These are phyloP conservation scores for Scleromitrula shiraiana DNA, from an alignment of 2,329 filamentous ascomycete genomes.

Conservation along the genomic window DNA sequence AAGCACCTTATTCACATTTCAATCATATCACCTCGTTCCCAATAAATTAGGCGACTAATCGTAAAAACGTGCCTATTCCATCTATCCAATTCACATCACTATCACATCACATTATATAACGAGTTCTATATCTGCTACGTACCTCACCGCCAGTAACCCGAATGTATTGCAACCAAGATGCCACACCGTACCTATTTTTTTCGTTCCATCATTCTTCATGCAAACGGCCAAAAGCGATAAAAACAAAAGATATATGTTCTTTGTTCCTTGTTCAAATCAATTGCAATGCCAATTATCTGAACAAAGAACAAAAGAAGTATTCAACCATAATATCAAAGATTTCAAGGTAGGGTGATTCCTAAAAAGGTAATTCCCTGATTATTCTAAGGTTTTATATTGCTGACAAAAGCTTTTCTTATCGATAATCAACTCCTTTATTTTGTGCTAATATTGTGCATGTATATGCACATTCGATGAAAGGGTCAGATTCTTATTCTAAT, in stretches of 20 bases:
- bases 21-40: conserved; percentile 3
- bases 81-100: too few species aligned
- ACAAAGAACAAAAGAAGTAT: neutral
- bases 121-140: neutral
- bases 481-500: too few species aligned
- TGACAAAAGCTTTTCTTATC: too few species aligned
- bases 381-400: too few species aligned
- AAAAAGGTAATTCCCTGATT: too few species aligned
- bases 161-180: neutral
- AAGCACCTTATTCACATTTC: neutral
- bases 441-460: too few species aligned
- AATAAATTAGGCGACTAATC: conserved; percentile 13
- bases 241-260: too few species aligned
- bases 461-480: too few species aligned
- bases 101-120: too few species aligned
- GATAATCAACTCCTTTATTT: too few species aligned
- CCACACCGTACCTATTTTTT: neutral
- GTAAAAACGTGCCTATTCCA: conserved; percentile 11
- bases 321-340: neutral
- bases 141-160: conserved; percentile 5
- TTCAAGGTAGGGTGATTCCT: neutral
- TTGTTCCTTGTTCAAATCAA: too few species aligned
- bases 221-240: conserved; percentile 1
- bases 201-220: conserved; percentile 6
- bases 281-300: neutral